Base-by-base conservation (phyloP, 148 eudicot genomes). In the Diospyros lotus region DNA sequence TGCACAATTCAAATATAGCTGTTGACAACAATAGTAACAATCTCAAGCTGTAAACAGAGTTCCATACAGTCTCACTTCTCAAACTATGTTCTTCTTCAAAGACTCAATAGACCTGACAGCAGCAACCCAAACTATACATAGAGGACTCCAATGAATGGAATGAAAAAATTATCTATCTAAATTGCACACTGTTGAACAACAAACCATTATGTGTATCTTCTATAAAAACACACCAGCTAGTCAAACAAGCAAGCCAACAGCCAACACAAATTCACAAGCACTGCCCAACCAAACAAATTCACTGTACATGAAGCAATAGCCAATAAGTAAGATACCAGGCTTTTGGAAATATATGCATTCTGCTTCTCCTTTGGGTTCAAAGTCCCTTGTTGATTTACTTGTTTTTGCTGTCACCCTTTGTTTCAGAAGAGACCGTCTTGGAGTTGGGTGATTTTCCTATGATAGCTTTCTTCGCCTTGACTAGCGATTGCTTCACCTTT, bases 391-490 rank as follows among this genome's bases (percentile, higher is more conserved):
- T 15, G 8, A 45, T 54, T 74, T 72, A 81, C 60, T 84, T 83
- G 50, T 75, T 91, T 78, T 81, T 81, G 56, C 79, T 78, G 14
- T 90, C 93, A 38, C 79, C 88, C 73, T 91, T 88, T 38, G 78
- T 69, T 65, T 89, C 98, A 15, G 84, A 61, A 0, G 89, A 9
- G 50, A 84, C 78, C 9, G 90, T 79, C 75, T 94, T 91, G 0
- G 98, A 66, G 55, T 82, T 84, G 38, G 89, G 82, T n/a, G 98
- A 91, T 80, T 92, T 94, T 64, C 98, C 94, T 48, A 82, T 86
- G 60, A 94, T 84, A 1, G 92, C 97, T 78, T 90, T 94, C 83
- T 87, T 94, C 1, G 92, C 97, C 91, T 94, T 94, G 18, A 89
- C 93, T 4, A 94, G 81, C 0, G 98, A 90, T 68, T 87, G 86